Base-by-base conservation (phyloP, 2,329 filamentous ascomycete species). In the Colletotrichum gloeosporioides region DNA sequence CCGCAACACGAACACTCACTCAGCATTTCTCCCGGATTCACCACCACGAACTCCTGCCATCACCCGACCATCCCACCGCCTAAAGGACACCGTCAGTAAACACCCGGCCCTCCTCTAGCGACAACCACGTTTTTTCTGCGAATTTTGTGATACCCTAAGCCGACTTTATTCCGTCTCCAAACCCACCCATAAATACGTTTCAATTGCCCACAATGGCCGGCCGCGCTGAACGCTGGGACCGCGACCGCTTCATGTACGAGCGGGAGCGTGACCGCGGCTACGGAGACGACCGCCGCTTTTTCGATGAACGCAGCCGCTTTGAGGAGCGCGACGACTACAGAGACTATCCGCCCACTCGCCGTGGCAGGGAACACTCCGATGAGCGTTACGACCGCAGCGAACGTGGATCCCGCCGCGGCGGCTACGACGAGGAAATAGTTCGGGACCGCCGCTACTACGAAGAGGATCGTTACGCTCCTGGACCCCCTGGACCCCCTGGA, bases 401-500 rank as follows among this genome's bases (percentile, higher is more conserved):
- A 13, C 73, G 73, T 16, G 62, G 70, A 25, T 62, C 39, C 39
- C 39, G 64, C 34, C 82, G 84, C 34, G 83, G 82, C 29, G 86
- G 86, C 59, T 88, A 89, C 78, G 89, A 91, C 31, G 89, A 89
- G 27, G 82, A 86, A 62, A 78, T 83, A 13, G 80, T 86, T 61
- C 88, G 88, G 55, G 90, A 93, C 69, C 87, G 87, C 55, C 88
- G 89, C 77, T 87, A 88, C 75, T 88, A 90, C 77, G 92, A 93
- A 25, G 91, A 94, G 5, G 88, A 88, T 16, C 84, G 85, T 71
- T 88, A 85, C 34, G 39, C 39, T 3, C 39, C 39, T 4, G 39
- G 39, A 6, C 39, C 39, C 32, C 27, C 27, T 29, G 27, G 27
- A 29, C 27, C 27, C 36, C 36, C 36, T 39, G 39, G 39, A 49